These are phyloP conservation scores for Sphaceloma murrayae DNA, from an alignment of 2,329 filamentous ascomycete genomes.

Conservation along the genomic window DNA sequence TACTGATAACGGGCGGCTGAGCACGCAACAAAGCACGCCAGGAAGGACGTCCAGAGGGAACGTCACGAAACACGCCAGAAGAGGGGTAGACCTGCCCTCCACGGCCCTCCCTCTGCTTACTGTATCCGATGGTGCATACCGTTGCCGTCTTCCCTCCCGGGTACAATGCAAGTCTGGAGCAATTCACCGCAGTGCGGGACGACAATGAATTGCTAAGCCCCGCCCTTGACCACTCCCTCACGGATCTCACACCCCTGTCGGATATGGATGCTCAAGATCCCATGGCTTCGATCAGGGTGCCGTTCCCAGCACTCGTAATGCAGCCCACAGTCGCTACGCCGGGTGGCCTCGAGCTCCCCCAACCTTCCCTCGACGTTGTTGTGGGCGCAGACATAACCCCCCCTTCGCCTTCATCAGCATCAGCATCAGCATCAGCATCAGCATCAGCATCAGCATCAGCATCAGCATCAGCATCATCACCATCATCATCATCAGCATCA, in stretches of 20 bases:
- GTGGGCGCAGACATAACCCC: neutral
- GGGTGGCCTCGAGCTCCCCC: neutral
- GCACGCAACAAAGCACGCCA: too few relatives aligned
- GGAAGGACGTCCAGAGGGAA: too few relatives aligned
- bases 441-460: too few relatives aligned
- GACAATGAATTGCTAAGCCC: conserved; percentile 7
- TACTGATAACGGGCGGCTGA: too few relatives aligned
- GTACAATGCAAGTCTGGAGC: conserved; percentile 4
- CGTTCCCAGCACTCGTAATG: conserved; percentile 3
- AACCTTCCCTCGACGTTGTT: neutral
- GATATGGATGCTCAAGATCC: conserved; percentile 7
- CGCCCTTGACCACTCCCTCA: conserved; percentile 3
- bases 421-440: too few relatives aligned
- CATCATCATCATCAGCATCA: too few relatives aligned
- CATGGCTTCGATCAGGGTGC: conserved; percentile 6
- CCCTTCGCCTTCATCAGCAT: too few relatives aligned
- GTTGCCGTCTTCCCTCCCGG: conserved; percentile 3
- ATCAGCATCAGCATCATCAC: too few relatives aligned
- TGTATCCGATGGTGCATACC: conserved; percentile 10
- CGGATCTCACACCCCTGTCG: conserved; percentile 1
- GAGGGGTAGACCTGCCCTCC: conserved; percentile 5
- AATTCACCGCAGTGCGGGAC: neutral
- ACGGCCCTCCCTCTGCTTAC: neutral
- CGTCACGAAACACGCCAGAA: too few relatives aligned
- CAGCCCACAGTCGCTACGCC: conserved; percentile 10